A percentile compares a stretch with the other conserved stretches of the same genome.
Conservation (phyloP, 1,139 yeast species). For the Kodamaea arcana region DNA sequence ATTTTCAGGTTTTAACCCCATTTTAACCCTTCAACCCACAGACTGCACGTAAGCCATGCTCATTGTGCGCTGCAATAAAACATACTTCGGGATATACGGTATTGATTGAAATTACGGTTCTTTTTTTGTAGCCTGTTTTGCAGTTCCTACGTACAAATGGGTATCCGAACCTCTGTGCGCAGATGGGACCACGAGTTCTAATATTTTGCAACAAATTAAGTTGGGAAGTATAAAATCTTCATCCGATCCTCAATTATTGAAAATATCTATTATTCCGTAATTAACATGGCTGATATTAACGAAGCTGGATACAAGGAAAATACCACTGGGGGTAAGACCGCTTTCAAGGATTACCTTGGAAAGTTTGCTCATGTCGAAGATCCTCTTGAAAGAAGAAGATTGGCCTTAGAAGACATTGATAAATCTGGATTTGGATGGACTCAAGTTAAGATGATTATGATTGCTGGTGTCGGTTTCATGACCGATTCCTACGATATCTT, state of each 20-base stretch:
- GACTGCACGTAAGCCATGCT: neutral
- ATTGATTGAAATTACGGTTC: slow-evolving; percentile 47
- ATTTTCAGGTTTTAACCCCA: no score
- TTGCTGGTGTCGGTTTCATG: slow-evolving; percentile 93
- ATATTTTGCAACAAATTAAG: neutral
- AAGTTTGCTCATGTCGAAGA: slow-evolving; percentile 83
- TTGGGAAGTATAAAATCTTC: neutral
- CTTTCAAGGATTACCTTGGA: slow-evolving; percentile 80
- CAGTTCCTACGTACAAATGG: neutral
- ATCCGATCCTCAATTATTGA: no score
- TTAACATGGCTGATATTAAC: slow-evolving; percentile 22
- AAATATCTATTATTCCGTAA: slow-evolving; percentile 1
- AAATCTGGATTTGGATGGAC: slow-evolving; percentile 85
- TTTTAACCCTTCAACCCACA: neutral
- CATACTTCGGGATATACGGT: slow-evolving; percentile 49
- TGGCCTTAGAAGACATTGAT: slow-evolving; percentile 85
- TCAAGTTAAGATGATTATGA: slow-evolving; percentile 78
- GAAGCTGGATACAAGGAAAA: slow-evolving; percentile 18
- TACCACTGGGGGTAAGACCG: slow-evolving; percentile 73
- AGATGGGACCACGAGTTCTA: neutral
- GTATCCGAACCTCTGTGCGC: neutral
- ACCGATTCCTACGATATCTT: slow-evolving; percentile 91
- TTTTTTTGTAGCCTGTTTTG: slow-evolving; percentile 56
- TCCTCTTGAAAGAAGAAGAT: slow-evolving; percentile 84
- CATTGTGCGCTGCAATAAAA: neutral